Conservation (phyloP, 2,329 filamentous ascomycete species). For the Thielaviopsis populi region DNA sequence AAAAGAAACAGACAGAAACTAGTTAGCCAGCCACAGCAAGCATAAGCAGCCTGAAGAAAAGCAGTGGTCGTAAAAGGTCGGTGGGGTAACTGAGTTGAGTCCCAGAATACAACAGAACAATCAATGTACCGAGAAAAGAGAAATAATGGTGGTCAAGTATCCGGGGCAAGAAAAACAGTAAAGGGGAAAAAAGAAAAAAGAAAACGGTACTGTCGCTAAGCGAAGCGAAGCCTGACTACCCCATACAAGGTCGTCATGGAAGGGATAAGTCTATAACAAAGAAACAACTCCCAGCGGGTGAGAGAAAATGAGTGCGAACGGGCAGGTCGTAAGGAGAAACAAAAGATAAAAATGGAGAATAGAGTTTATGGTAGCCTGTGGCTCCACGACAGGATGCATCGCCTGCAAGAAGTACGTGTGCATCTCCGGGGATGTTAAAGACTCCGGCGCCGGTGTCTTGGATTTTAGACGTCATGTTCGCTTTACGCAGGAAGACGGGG, state of each 20-base stretch:
- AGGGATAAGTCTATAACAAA: constrained; percentile 1
- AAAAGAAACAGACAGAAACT: background rate
- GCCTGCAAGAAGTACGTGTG: background rate
- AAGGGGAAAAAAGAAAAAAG: background rate
- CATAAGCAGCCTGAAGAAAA: background rate
- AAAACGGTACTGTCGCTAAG: background rate
- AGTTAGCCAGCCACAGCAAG: background rate
- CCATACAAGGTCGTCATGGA: background rate
- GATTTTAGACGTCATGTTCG: background rate
- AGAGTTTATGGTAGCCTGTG: background rate
- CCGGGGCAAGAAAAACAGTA: background rate
- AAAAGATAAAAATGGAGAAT: background rate
- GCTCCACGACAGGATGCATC: background rate
- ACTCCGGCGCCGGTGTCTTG: background rate
- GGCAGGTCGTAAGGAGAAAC: background rate
- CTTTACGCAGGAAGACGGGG: constrained; percentile 11
- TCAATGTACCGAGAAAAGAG: background rate
- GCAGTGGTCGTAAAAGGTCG: background rate
- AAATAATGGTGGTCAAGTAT: background rate
- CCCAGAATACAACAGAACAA: background rate
- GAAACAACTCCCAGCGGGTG: background rate
- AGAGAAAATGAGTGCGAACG: background rate
- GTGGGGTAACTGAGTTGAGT: background rate
- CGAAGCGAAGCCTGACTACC: background rate
- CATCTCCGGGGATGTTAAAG: background rate